Evolutionary conservation across 2,329 filamentous ascomycete species (phyloP).

Genomic region (Trichoderma pleuroti): DNA sequence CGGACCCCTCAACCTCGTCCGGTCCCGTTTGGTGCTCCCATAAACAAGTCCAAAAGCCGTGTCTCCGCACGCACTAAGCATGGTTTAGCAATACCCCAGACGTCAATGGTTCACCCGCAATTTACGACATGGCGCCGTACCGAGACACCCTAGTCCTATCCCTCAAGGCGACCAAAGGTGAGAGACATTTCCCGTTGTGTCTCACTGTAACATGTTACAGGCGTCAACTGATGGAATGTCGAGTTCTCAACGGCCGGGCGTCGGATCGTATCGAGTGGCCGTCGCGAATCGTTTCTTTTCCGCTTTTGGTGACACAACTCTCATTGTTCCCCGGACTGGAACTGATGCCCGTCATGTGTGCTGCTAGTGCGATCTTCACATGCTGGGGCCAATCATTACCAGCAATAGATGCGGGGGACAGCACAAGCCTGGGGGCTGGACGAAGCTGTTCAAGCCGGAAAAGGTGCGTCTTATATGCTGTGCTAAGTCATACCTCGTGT

Average conservation of each 20-base stretch:
- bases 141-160: background rate
- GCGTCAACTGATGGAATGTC: background rate
- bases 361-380: conserved; percentile 7
- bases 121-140: background rate
- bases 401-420: background rate
- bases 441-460: background rate
- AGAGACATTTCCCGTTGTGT: background rate
- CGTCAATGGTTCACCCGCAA: background rate
- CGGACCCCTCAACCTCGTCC: background rate
- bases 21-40: background rate
- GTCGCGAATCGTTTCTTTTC: background rate
- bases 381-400: background rate
- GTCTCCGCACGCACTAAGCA: conserved; percentile 9
- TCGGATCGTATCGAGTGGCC: background rate
- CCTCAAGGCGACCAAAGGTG: background rate
- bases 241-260: background rate
- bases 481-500: background rate
- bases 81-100: background rate
- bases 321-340: background rate
- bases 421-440: background rate
- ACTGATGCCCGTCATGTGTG: background rate
- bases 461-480: background rate
- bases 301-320: background rate
- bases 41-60: background rate
- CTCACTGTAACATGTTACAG: background rate